Conservation (phyloP, 31 red algal species). For the Asparagopsis taxiformis region DNA sequence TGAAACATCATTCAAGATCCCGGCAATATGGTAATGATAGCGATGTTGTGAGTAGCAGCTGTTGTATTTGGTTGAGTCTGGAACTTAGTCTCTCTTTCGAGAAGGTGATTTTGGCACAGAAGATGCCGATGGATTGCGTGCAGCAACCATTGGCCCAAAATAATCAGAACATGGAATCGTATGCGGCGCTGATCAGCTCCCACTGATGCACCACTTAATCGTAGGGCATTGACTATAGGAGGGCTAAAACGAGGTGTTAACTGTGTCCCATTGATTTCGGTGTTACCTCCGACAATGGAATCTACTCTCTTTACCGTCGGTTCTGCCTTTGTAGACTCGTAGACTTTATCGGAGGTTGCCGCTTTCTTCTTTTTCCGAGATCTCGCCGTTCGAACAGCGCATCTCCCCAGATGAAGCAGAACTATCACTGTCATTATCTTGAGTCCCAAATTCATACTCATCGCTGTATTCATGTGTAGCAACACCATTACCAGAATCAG, state of each 20-base stretch:
- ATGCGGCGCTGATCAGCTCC: not conserved
- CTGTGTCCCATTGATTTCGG: not conserved
- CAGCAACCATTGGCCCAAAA: conserved; percentile 17
- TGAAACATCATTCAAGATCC: not conserved
- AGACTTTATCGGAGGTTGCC: not conserved
- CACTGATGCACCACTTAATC: conserved; percentile 22
- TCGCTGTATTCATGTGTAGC: conserved; percentile 30
- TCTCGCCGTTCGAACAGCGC: not conserved
- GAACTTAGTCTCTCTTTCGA: not conserved
- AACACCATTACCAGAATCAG: no score
- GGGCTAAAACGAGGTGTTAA: not conserved
- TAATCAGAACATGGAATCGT: conserved; percentile 8
- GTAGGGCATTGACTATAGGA: not conserved
- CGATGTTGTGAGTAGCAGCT: not conserved
- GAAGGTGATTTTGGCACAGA: conserved; percentile 3
- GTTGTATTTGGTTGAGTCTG: not conserved
- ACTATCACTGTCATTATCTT: not conserved
- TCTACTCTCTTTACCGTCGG: not conserved
- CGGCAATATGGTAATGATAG: not conserved
- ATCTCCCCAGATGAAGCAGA: conserved; percentile 8
- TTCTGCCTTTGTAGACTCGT: no score
- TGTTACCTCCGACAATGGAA: not conserved
- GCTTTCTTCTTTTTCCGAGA: not conserved
- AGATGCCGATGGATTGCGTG: not conserved
- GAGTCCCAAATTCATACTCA: not conserved